Evolutionary conservation across 768 basidiomycete genomes (phyloP), one percentile per base, ranked within the genome.

Genomic region (Lactarius vividus): DNA sequence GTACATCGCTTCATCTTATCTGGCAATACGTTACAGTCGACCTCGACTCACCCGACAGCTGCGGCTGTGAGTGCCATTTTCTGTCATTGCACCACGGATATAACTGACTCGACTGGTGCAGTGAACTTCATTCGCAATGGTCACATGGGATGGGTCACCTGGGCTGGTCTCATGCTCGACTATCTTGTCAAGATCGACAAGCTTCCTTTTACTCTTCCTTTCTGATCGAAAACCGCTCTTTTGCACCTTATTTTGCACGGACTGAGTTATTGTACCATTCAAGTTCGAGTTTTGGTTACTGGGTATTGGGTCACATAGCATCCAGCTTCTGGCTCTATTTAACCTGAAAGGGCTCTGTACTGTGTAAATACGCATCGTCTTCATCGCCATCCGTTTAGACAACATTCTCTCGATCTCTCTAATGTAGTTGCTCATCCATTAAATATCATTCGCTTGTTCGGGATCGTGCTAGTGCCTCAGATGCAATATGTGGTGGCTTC

Each of bases 21-120:
- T 73, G 73, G 73, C 73, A 73, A 57, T 69, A 73, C 33, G 16
- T 33, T 44, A 69, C 68, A 23, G 57, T 71, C 49, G 69, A 73
- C 62, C 63, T 73, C 52, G 70, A 73, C 57, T 55, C 55, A 4
- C 63, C 65, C 11, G 67, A 67, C 5, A 69, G 71, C 61, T 73
- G 73, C 28, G 69, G 71, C 53, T 37, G 60, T 62, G 59, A 59
- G 69, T 56, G 31, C 53, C 28, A 40, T 59, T 8, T 9, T 40
- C 7, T 35, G 13, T n/a, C 8, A 15, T 8, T 6, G 1, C 11
- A 2, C 20, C 6, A 35, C 31, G 15, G 1, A 31, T 59, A 54
- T 49, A 28, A 40, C 33, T 63, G 16, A 63, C 13, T 9, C 31
- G 3, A n/a, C 15, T 55, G n/a, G 18, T 49, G 7, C 40, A 70